Evolutionary conservation across 2,329 filamentous ascomycete species (phyloP).

Genomic region (Ophiostoma australiae): DNA sequence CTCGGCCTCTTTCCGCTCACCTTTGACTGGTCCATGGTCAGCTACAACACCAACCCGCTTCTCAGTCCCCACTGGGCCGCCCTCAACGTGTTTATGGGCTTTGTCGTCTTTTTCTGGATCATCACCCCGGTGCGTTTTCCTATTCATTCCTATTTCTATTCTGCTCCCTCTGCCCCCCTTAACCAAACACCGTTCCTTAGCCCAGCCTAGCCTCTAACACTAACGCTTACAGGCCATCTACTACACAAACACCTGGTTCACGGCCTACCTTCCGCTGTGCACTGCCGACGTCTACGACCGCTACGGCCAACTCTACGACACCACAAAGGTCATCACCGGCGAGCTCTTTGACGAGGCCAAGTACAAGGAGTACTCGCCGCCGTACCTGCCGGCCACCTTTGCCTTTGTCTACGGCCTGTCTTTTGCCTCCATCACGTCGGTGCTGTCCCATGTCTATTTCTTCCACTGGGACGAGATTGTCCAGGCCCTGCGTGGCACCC

Average conservation of each 20-base stretch:
- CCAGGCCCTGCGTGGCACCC: neutral
- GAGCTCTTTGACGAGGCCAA: constrained; percentile 43
- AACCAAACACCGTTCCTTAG: too few relatives aligned
- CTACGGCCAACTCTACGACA: constrained; percentile 45
- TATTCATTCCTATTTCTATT: neutral
- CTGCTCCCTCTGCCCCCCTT: too few relatives aligned
- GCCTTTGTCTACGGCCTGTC: constrained; percentile 46
- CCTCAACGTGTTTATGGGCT: constrained; percentile 57
- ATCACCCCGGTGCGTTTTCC: neutral
- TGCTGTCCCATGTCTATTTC: constrained; percentile 47
- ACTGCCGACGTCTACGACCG: constrained; percentile 49
- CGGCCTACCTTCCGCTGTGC: constrained; percentile 48
- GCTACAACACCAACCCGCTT: constrained; percentile 23
- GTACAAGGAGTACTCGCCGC: constrained; percentile 49
- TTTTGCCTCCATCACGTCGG: constrained; percentile 45
- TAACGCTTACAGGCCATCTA: constrained; percentile 43
- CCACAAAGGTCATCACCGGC: constrained; percentile 39
- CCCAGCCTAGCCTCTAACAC: neutral
- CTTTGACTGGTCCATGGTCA: constrained; percentile 39
- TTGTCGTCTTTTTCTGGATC: constrained; percentile 39
- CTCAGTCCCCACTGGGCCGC: constrained; percentile 51
- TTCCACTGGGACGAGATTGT: neutral
- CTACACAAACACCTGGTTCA: constrained; percentile 55
- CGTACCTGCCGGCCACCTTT: constrained; percentile 45
- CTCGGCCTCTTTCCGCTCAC: constrained; percentile 38